Base-by-base conservation (phyloP, 805 yeast genomes). In the Candida khao-thaluensis region DNA sequence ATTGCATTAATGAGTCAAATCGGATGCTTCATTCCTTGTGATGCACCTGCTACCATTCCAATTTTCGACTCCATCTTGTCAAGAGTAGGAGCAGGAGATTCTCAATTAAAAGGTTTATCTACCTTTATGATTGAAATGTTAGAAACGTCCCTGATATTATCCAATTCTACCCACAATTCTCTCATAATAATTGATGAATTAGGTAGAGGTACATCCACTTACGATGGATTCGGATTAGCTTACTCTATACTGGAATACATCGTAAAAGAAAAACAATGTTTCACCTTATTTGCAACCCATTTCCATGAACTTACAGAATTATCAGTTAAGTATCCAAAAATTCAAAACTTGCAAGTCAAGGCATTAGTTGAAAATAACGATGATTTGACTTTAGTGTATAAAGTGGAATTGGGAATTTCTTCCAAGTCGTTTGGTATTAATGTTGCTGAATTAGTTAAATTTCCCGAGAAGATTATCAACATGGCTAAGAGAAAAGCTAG, bases 31-130 rank as follows among this genome's bases (percentile, higher is more conserved):
- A 79, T 90, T 17, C 99, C 99, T 2, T 66, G 67, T 9, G 71
- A 69, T 27, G 80, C 72, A 23, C 43, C 44, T 2, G 90, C 96
- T 0, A 90, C 87, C 52, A 59, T 93, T 17, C 80, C 88, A 9
- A 70, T 93, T 2, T 88, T 91, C 45, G 99, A 93, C 62, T 88
- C 96, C 2, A 83, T 93, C 4, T 72, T 93, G 43, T 95, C 98
- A 10, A 79, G 99, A 56, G 96, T 93, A n/a, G 99, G 99, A 8
- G 98, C 99, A 2, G 95, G 97, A 9, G 99, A 93, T 59, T 91
- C 97, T 0, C 99, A 93, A 62, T 71, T 93, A 55, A 90, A 91
- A 61, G 99, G 99, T 17, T 87, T 93, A 20, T 90, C 98, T 0
- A 93, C 99, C 0, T 93, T 93, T 53, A 59, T 59, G 65, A 86